Percentiles rank a stretch among this genome's conserved stretches.
These are phyloP conservation scores for Colletotrichum sp. DNA, from an alignment of 2,329 filamentous ascomycete species.

Conservation along the genomic window DNA sequence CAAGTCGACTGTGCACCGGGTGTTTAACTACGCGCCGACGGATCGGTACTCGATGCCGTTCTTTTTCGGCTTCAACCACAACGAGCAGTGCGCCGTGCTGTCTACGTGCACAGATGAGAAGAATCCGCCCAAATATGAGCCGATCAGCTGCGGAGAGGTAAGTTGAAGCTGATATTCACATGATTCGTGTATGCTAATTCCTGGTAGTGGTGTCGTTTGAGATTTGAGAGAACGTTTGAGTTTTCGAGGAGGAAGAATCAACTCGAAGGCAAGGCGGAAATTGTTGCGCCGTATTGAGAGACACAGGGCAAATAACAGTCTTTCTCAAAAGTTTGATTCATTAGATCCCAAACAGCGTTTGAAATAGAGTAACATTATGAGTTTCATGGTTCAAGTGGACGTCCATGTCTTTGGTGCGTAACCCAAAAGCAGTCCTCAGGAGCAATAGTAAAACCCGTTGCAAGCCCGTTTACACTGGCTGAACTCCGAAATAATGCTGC, in stretches of 20 bases:
- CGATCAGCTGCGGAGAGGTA: conserved; percentile 53
- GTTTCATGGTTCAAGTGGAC: background rate
- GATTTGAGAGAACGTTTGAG: conserved; percentile 13
- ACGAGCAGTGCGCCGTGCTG: conserved; percentile 53
- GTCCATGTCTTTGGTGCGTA: background rate
- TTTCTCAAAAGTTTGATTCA: background rate
- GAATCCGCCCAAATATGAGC: conserved; percentile 54
- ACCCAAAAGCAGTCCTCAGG: background rate
- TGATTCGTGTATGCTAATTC: background rate
- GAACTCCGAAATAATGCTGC: background rate
- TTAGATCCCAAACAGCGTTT: background rate
- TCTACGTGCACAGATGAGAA: conserved; percentile 49
- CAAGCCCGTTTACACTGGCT: background rate
- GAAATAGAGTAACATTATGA: background rate
- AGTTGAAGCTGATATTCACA: background rate
- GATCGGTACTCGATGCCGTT: conserved; percentile 61
- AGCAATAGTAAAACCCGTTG: background rate
- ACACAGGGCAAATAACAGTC: background rate
- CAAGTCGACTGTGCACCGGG: conserved; percentile 50
- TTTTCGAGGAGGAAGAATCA: background rate
- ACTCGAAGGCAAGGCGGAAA: background rate
- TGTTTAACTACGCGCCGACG: conserved; percentile 44
- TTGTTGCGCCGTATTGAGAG: background rate
- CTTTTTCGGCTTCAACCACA: conserved; percentile 60
- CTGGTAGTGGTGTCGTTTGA: conserved; percentile 2